phyloP scores from a whole-genome alignment of 495 filamentous ascomycete genomes.

The Neurospora pannonica region DNA sequence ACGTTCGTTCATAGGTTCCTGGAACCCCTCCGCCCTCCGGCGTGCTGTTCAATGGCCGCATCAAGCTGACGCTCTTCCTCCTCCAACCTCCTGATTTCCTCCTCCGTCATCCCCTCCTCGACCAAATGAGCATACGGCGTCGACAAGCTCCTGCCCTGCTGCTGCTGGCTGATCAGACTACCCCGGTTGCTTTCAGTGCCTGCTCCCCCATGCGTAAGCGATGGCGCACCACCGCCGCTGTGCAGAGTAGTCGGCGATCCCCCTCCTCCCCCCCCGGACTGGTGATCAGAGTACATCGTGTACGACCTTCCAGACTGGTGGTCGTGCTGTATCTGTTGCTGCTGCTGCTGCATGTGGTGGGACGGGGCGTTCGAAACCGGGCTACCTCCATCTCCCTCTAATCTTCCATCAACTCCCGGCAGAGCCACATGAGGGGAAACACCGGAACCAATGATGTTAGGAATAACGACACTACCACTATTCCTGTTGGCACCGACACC shows the following conservation, averaged over 20 bases:
- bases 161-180: not conserved
- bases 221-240: not conserved
- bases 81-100: conserved; percentile 36
- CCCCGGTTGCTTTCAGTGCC: conserved; percentile 1
- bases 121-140: conserved; percentile 36
- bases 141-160: conserved; percentile 9
- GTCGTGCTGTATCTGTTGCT: not conserved
- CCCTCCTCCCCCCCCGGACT: not conserved
- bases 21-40: conserved; percentile 12
- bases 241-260: not conserved
- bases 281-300: conserved; percentile 30
- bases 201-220: conserved; percentile 9
- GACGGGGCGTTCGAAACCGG: not conserved
- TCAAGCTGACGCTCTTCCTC: conserved; percentile 41
- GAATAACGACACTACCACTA: not conserved
- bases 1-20: not conserved
- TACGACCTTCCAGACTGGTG: conserved; percentile 17
- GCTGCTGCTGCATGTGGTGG: conserved; percentile 1
- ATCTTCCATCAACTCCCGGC: not conserved
- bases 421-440: not conserved
- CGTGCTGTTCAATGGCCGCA: conserved; percentile 33
- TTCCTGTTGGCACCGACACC: not conserved
- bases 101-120: conserved; percentile 43
- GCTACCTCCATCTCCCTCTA: not conserved
- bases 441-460: not conserved